These are phyloP conservation scores for Elaeagnus macrophylla DNA, from an alignment of 306 rosid species.

Conservation along the genomic window DNA sequence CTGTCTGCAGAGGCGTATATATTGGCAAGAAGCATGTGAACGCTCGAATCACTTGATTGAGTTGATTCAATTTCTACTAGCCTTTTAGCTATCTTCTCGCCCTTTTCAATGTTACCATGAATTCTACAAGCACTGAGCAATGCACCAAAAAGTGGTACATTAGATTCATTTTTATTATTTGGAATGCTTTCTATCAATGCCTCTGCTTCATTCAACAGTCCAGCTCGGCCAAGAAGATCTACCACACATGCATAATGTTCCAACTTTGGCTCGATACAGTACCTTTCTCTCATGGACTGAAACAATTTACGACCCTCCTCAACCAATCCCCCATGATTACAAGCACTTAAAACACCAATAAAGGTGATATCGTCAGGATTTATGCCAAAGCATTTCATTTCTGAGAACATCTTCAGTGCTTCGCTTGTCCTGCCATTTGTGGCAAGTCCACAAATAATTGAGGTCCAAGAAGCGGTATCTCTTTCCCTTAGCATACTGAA, in stretches of 20 bases:
- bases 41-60: constrained; percentile 45
- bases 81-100: constrained; percentile 48
- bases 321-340: constrained; percentile 65
- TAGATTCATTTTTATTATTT: constrained; percentile 20
- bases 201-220: constrained; percentile 60
- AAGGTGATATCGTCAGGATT: constrained; percentile 62
- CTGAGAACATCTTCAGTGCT: constrained; percentile 53
- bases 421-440: constrained; percentile 53
- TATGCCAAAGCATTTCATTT: constrained; percentile 42
- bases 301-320: constrained; percentile 47
- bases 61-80: constrained; percentile 39
- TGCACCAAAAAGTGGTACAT: constrained; percentile 57
- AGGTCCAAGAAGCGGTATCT: constrained; percentile 62
- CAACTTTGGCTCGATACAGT: constrained; percentile 43
- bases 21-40: constrained; percentile 56
- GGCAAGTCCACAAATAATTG: constrained; percentile 64
- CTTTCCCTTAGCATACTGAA: constrained; percentile 41
- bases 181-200: constrained; percentile 45
- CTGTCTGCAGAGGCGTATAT: constrained; percentile 59
- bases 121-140: constrained; percentile 64
- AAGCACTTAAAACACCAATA: constrained; percentile 49
- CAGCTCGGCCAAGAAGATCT: constrained; percentile 67
- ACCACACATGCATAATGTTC: constrained; percentile 67
- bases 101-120: constrained; percentile 53
- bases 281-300: constrained; percentile 37